A percentile compares a stretch with the other conserved stretches of the same genome.
Conservation (phyloP, 176 grass and related monocot species). For the Poa pratensis region DNA sequence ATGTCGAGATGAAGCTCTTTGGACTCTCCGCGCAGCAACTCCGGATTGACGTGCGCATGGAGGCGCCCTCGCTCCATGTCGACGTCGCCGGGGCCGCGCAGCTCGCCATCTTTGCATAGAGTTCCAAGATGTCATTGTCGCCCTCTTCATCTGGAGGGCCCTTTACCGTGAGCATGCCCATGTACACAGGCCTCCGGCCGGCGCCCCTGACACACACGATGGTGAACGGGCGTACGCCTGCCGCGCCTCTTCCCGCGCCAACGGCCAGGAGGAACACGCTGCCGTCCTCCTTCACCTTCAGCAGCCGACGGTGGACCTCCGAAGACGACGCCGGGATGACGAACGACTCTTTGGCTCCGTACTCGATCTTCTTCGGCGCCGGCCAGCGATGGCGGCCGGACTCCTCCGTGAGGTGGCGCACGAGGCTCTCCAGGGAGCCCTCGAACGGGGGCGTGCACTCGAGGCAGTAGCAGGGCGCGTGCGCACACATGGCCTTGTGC, state of each 20-base stretch:
- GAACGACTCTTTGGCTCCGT: neutral
- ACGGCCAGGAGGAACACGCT: neutral
- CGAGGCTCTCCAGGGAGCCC: neutral
- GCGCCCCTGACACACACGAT: neutral
- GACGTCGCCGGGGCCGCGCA: neutral
- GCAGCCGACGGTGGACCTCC: neutral
- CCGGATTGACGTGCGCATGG: neutral
- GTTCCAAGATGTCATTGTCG: neutral
- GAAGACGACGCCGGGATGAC: neutral
- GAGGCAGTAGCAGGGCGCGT: slow-evolving; percentile 1
- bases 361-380: neutral
- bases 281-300: neutral
- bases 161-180: neutral
- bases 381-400: neutral
- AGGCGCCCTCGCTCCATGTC: neutral
- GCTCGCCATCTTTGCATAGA: neutral
- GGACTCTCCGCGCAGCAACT: neutral
- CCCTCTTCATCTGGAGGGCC: neutral
- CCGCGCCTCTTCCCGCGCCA: neutral
- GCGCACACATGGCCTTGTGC: neutral
- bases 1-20: neutral
- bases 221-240: neutral
- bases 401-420: neutral
- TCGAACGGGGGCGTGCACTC: neutral
- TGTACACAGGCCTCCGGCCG: neutral